Evolutionary conservation across 2,329 filamentous ascomycete species (phyloP), one percentile per base, ranked within the genome.

Genomic region (Pezicula neosporulosa): DNA sequence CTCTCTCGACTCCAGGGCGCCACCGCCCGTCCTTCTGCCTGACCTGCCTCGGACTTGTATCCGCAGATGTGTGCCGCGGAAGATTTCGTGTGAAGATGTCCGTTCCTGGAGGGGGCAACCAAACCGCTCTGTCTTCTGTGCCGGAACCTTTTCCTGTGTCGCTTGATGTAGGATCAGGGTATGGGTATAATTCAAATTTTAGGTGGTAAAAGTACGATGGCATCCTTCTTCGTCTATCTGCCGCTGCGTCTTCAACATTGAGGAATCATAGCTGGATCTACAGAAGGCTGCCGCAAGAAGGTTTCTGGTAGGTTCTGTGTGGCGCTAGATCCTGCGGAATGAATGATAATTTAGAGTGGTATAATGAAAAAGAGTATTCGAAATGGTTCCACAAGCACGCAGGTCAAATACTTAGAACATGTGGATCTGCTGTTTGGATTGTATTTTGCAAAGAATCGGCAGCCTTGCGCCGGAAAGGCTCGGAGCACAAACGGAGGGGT

Each of bases 171-270:
- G 47, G 42, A 18, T 48, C 15, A 41, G 43, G 21, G 66, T 44
- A 57, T 43, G 62, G 53, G 65, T 86, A 86, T 39, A 86, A 73
- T 70, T 87, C 83, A 61, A 87, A 77, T 59, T 80, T 84, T n/a
- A 87, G 63, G 60, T 86, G 82, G 61, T 86, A 86, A 57, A 80
- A 81, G 65, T 83, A 85, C 28, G 77, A 62, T 49, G 59, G 61
- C 60, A 63, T 62, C 15, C 45, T 52, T 51, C 50, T 46, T 48
- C 38, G 30, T 33, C 30, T 38, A 39, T 8, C 37, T 21, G 50
- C n/a, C 42, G 37, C 10, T 16, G 30, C 18, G n/a, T 43, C 21
- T 24, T 37, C 8, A n/a, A 9, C 6, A 24, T 27, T 38, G n/a
- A 30, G 48, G 35, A 38, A 16, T 39, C 37, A 39, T 39, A 15